These are phyloP conservation scores for Leccinum huronense DNA, from an alignment of 1,284 basidiomycete species.

Conservation along the genomic window DNA sequence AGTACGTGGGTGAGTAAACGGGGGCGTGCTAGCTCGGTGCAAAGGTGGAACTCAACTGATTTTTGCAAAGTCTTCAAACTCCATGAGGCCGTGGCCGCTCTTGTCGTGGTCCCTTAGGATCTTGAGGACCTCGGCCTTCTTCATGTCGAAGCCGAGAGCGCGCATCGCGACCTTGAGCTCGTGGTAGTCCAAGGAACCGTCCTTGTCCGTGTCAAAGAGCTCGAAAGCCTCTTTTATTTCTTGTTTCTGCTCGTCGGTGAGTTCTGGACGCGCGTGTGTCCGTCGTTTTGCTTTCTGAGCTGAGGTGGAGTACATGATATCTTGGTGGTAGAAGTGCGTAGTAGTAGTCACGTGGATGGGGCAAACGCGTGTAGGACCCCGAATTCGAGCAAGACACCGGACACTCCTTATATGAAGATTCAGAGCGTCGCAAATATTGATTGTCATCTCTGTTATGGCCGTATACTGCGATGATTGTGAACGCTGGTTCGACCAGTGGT, in stretches of 20 bases:
- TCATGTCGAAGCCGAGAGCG: slow-evolving; percentile 95
- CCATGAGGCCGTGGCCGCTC: slow-evolving; percentile 87
- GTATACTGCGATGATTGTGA: slow-evolving; percentile 26
- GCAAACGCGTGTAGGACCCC: slow-evolving; percentile 33
- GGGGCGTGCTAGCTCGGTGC: slow-evolving; percentile 1
- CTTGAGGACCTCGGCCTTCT: slow-evolving; percentile 98
- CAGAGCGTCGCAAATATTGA: not conserved
- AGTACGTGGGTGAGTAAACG: slow-evolving; percentile 23
- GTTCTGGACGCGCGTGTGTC: slow-evolving; percentile 70
- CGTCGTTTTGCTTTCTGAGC: slow-evolving; percentile 76
- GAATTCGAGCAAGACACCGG: not conserved
- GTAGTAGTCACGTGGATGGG: slow-evolving; percentile 30
- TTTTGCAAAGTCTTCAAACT: slow-evolving; percentile 92
- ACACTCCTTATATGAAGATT: not conserved
- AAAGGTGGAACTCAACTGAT: slow-evolving; percentile 77
- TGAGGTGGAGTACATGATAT: slow-evolving; percentile 65
- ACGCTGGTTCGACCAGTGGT: slow-evolving; percentile 11
- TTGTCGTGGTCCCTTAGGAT: slow-evolving; percentile 92
- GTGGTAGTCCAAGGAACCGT: slow-evolving; percentile 95
- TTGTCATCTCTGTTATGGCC: slow-evolving; percentile 4
- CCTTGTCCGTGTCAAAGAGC: slow-evolving; percentile 98
- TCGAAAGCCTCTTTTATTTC: slow-evolving; percentile 99
- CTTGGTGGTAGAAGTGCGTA: not conserved
- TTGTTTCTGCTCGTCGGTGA: slow-evolving; percentile 93
- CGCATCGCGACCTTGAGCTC: slow-evolving; percentile 99